A percentile compares a stretch with the other conserved stretches of the same genome.
These are phyloP conservation scores for Puccinellia tenuiflora DNA, from an alignment of 176 grass and related monocot genomes.

Conservation along the genomic window DNA sequence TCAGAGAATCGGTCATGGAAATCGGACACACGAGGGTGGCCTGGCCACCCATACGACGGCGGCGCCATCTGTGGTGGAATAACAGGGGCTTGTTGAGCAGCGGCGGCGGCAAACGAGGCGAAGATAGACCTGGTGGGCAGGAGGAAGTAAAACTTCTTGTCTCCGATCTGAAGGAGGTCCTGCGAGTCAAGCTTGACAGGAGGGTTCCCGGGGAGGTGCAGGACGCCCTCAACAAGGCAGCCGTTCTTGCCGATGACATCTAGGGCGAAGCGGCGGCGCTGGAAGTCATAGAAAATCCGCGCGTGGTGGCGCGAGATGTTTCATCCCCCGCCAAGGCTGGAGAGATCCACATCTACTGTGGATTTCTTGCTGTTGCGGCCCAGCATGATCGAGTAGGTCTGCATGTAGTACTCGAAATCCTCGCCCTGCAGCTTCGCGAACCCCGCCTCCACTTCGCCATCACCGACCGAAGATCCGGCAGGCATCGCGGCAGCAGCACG, in stretches of 20 bases:
- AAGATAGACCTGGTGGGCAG: conserved; percentile 74
- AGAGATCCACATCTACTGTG: conserved; percentile 81
- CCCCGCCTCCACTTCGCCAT: conserved; percentile 55
- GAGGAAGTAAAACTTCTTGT: conserved; percentile 92
- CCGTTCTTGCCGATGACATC: conserved; percentile 95
- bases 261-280: conserved; percentile 74
- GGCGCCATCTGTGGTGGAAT: conserved; percentile 29
- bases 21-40: conserved; percentile 39
- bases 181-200: conserved; percentile 87
- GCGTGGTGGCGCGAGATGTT: conserved; percentile 90
- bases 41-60: conserved; percentile 22
- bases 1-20: conserved; percentile 47
- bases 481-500: conserved; percentile 13
- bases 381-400: conserved; percentile 92
- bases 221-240: conserved; percentile 76
- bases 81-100: conserved; percentile 21
- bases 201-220: conserved; percentile 59
- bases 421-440: conserved; percentile 97
- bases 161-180: conserved; percentile 90
- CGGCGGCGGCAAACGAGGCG: conserved; percentile 46
- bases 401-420: conserved; percentile 98
- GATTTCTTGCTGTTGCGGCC: conserved; percentile 90
- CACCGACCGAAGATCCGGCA: conserved; percentile 12
- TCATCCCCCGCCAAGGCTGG: conserved; percentile 81
- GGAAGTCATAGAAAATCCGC: conserved; percentile 88